A percentile compares a stretch with the other conserved stretches of the same genome.
Conservation (phyloP, 345 rosid species). For the Xanthoceras sorbifolium region DNA sequence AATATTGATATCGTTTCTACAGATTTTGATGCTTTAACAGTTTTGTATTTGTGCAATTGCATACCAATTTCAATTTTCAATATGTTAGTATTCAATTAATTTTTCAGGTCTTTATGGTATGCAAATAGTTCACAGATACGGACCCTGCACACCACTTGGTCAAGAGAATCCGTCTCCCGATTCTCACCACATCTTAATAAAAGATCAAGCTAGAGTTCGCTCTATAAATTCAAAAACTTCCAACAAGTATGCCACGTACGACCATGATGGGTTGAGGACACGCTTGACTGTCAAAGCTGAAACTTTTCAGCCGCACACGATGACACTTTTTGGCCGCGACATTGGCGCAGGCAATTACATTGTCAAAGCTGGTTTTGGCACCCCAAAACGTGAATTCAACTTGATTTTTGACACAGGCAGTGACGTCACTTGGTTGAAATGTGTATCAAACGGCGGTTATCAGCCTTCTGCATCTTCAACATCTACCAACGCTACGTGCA, state of each 20-base stretch:
- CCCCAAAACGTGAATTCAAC: slow-evolving; percentile 17
- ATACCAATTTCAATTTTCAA: no score
- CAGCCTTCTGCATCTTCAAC: slow-evolving; percentile 27
- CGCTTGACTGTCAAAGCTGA: no score
- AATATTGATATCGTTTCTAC: neutral
- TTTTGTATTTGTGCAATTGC: no score
- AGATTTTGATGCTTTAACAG: neutral
- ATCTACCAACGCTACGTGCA: slow-evolving; percentile 20
- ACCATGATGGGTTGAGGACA: no score
- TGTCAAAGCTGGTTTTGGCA: slow-evolving; percentile 27
- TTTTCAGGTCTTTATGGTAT: neutral
- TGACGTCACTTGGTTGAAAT: slow-evolving; percentile 15
- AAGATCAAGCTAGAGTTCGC: slow-evolving; percentile 13
- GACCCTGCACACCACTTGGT: slow-evolving; percentile 15
- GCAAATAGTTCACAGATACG: slow-evolving; percentile 1
- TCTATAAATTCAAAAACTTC: slow-evolving; percentile 8
- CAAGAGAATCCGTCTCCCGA: neutral
- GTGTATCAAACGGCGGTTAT: slow-evolving; percentile 25
- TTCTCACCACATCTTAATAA: neutral
- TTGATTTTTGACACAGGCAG: slow-evolving; percentile 31
- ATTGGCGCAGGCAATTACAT: neutral
- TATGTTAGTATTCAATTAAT: neutral
- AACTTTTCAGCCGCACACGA: no score
- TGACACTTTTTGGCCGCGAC: neutral
- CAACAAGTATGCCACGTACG: neutral